These are phyloP conservation scores for Lavandula angustifolia DNA, from an alignment of 257 asterid genomes.

Conservation along the genomic window DNA sequence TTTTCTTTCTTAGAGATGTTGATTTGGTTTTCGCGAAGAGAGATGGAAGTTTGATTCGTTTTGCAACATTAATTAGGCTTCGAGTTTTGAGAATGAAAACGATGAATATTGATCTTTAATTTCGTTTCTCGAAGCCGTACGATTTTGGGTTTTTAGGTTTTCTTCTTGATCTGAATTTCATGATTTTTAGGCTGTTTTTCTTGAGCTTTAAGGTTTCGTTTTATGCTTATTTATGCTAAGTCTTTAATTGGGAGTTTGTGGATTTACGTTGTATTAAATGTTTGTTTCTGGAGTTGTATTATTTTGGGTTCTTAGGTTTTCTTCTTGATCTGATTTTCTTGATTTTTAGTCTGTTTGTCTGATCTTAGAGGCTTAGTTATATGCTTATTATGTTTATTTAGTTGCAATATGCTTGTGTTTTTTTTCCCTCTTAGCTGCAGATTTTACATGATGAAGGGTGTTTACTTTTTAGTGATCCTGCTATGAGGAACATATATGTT, in stretches of 20 bases:
- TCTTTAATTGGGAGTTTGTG: not conserved
- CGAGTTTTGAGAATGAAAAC: not conserved
- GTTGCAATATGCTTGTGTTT: too few relatives aligned
- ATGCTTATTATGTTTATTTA: not conserved
- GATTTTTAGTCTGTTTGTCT: too few relatives aligned
- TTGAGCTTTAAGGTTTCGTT: not conserved
- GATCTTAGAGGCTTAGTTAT: not conserved
- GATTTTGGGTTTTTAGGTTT: slow-evolving; percentile 5
- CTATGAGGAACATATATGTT: too few relatives aligned
- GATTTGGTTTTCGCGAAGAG: not conserved
- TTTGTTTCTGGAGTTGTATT: not conserved
- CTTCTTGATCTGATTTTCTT: slow-evolving; percentile 20
- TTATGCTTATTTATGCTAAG: not conserved
- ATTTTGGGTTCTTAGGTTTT: not conserved
- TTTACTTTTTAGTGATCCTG: too few relatives aligned
- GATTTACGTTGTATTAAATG: not conserved
- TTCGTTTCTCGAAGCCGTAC: not conserved
- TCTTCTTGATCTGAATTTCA: slow-evolving; percentile 24
- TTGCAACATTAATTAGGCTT: not conserved
- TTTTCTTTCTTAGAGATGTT: not conserved
- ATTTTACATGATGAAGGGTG: too few relatives aligned
- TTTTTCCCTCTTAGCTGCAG: too few relatives aligned
- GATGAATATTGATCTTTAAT: not conserved
- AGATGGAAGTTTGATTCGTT: not conserved
- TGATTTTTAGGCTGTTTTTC: not conserved